Evolutionary conservation across 768 basidiomycete genomes (phyloP).

Genomic region (Omphalotus guepiniiformis): DNA sequence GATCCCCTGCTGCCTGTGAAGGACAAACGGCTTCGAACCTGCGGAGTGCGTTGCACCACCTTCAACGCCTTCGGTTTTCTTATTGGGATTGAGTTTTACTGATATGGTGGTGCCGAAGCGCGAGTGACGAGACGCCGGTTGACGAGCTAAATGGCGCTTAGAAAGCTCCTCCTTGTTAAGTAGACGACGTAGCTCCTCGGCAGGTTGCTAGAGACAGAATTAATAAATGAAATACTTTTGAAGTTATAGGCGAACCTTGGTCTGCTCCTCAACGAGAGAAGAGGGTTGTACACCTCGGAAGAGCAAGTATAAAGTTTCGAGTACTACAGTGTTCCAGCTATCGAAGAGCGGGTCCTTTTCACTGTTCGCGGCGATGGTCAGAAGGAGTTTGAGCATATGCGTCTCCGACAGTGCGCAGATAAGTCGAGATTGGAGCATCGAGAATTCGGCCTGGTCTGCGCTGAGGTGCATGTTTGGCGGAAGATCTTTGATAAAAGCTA

Average conservation of each 20-base stretch:
- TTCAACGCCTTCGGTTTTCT: slow-evolving; percentile 26
- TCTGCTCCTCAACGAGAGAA: slow-evolving; percentile 54
- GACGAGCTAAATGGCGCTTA: slow-evolving; percentile 51
- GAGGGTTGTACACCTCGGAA: slow-evolving; percentile 74
- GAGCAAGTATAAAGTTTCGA: slow-evolving; percentile 91
- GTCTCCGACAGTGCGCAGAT: slow-evolving; percentile 68
- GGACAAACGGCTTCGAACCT: slow-evolving; percentile 43
- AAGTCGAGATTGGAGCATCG: slow-evolving; percentile 73
- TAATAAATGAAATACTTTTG: slow-evolving; percentile 8
- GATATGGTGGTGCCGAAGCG: slow-evolving; percentile 95
- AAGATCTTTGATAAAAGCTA: slow-evolving; percentile 90
- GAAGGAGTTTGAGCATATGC: slow-evolving; percentile 69
- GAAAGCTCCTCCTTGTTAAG: slow-evolving; percentile 72
- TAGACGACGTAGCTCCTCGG: slow-evolving; percentile 65
- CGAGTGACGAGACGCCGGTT: slow-evolving; percentile 76
- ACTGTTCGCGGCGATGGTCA: slow-evolving; percentile 82
- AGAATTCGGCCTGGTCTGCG: slow-evolving; percentile 75
- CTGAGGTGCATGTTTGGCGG: slow-evolving; percentile 67
- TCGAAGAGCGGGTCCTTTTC: slow-evolving; percentile 76
- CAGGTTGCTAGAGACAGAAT: slow-evolving; percentile 51
- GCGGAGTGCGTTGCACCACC: slow-evolving; percentile 19
- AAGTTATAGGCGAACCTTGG: slow-evolving; percentile 44
- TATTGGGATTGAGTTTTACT: slow-evolving; percentile 64
- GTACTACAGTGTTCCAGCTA: slow-evolving; percentile 81
- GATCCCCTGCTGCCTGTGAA: slow-evolving; percentile 85